Base-by-base conservation (phyloP, 352 stramenopile genomes). In the Phytophthora ramorum region DNA sequence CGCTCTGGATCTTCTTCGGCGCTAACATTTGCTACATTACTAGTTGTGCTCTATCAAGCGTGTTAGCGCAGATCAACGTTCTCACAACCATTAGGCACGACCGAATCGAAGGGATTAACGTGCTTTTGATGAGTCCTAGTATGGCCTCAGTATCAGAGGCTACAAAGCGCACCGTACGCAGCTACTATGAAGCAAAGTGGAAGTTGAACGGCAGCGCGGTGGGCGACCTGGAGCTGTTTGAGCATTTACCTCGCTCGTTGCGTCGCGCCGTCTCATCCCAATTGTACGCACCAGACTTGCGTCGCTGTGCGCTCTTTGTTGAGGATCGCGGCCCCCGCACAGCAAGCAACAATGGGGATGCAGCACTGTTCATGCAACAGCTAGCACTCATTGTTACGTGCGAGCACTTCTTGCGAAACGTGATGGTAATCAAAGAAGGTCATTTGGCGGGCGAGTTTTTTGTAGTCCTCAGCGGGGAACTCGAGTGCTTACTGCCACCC, bases 21-120 rank as follows among this genome's bases (percentile, higher is more conserved):
- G 81, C 84, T 34, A 88, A 89, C 49, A 85, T 92, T 51, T 91
- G 81, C 71, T 92, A 92, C 62, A 88, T 85, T 41, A 90, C 79
- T 12, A 78, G 76, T 19, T 83, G 73, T 28, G 75, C 82, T 7
- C 44, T 92, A 6, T 82, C 84, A 3, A 92, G 84, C 32, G 78
- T 83, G 9, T n/a, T 85, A 0, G 65, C 75, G 1, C 84, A 92
- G 53, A 58, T 87, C 30, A 78, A 68, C 24, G 85, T 90, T 10
- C 28, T 89, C 7, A 28, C 37, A 10, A 68, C 75, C 1, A 82
- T 91, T 22, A 78, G 66, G 0, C 60, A 77, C 43, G 80, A 90
- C 28, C 79, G 77, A 8, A 69, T 83, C n/a, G 81, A 87, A 43
- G 70, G 79, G 17, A 85, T 91, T 38, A 92, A 92, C 43, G 66